Conservation (phyloP, 305 asterid species). For the Fraxinus xanthoxyloides region DNA sequence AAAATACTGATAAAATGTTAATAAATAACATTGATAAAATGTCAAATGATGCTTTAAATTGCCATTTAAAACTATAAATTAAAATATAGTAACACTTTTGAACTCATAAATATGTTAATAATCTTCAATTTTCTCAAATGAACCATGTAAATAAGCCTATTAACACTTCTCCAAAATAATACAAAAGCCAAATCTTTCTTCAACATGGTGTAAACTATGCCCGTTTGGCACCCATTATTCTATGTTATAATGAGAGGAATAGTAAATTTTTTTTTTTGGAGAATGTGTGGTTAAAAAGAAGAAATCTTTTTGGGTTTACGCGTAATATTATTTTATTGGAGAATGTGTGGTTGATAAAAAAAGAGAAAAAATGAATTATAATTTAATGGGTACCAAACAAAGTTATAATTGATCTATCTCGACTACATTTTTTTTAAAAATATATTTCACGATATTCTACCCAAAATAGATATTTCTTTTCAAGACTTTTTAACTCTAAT, state of each 20-base stretch:
- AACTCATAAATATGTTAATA: not conserved
- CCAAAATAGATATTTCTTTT: not conserved
- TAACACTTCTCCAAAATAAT: not conserved
- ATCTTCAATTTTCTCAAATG: not conserved
- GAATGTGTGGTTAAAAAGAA: too few relatives aligned
- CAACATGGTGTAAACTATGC: too few relatives aligned
- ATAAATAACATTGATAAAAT: constrained; percentile 6
- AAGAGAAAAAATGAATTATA: too few relatives aligned
- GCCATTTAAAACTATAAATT: constrained; percentile 6
- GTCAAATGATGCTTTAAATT: constrained; percentile 24
- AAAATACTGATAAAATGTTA: not conserved
- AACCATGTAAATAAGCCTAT: not conserved
- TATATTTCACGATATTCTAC: not conserved
- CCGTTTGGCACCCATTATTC: too few relatives aligned
- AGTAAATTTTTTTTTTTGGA: too few relatives aligned
- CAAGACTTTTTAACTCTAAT: not conserved
- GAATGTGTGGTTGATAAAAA: too few relatives aligned
- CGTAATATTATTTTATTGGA: too few relatives aligned
- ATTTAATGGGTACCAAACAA: too few relatives aligned
- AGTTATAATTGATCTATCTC: too few relatives aligned
- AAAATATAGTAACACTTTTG: not conserved
- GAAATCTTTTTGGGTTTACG: too few relatives aligned
- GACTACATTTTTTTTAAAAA: not conserved
- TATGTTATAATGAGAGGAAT: too few relatives aligned
- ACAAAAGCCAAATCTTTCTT: not conserved